A percentile compares a stretch with the other conserved stretches of the same genome.
Evolutionary conservation across 2,329 filamentous ascomycete genomes (phyloP).

Genomic region (Gliomastix tumulicola): DNA sequence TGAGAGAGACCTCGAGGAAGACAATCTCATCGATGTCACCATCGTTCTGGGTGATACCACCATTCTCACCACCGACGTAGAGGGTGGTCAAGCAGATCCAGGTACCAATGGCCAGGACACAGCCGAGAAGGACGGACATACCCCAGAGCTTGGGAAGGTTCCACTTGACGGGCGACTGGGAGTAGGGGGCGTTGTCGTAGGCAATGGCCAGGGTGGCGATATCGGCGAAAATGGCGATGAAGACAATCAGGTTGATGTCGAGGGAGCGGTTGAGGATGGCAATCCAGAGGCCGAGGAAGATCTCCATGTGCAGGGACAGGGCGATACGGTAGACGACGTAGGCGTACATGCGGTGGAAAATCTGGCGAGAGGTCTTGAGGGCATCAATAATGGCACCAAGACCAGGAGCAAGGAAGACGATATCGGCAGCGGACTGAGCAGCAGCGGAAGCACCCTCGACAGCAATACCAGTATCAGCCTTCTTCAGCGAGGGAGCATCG

Average conservation of each 20-base stretch:
- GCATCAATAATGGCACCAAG: conserved; percentile 90
- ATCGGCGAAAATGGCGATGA: conserved; percentile 92
- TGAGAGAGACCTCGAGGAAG: conserved; percentile 85
- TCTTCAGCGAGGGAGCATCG: conserved; percentile 87
- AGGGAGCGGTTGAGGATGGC: conserved; percentile 78
- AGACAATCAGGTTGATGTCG: conserved; percentile 82
- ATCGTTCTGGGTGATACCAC: conserved; percentile 85
- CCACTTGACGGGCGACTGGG: conserved; percentile 85
- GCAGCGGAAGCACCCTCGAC: conserved; percentile 89
- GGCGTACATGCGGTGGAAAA: conserved; percentile 95
- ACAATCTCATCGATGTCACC: conserved; percentile 75
- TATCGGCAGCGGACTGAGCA: conserved; percentile 85
- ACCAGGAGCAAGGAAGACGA: conserved; percentile 87
- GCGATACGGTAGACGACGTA: conserved; percentile 96
- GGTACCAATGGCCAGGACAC: conserved; percentile 74
- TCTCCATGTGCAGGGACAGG: conserved; percentile 82
- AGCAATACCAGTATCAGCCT: conserved; percentile 93
- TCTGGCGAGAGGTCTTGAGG: conserved; percentile 86
- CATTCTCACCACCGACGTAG: conserved; percentile 59
- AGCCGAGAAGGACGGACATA: conserved; percentile 77
- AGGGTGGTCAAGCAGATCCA: conserved; percentile 90
- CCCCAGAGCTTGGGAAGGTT: conserved; percentile 92
- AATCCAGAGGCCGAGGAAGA: conserved; percentile 89
- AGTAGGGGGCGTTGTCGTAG: conserved; percentile 88
- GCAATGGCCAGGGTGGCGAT: conserved; percentile 88